Evolutionary conservation across 2,329 filamentous ascomycete species (phyloP).

Genomic region (Aspergillus ochraceoroseus): DNA sequence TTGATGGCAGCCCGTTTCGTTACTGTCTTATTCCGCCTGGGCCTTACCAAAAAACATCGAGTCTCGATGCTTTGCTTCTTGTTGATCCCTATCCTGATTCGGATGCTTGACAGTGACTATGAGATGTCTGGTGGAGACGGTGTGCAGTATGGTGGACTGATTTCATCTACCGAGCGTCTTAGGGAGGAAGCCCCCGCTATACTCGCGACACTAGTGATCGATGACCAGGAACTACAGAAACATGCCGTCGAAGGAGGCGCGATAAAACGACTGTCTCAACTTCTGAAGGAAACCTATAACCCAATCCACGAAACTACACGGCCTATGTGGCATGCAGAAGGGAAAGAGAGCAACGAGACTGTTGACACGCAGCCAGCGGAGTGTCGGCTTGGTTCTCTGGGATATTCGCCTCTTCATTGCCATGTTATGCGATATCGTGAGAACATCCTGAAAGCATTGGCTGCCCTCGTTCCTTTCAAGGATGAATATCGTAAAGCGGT

Average conservation of each 20-base stretch:
- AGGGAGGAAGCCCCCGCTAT: constrained; percentile 69
- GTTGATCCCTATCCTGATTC: constrained; percentile 64
- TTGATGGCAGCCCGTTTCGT: constrained; percentile 66
- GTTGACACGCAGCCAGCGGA: constrained; percentile 30
- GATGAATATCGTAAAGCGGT: constrained; percentile 79
- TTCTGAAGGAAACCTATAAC: constrained; percentile 64
- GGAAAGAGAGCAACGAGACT: constrained; percentile 21
- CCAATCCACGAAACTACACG: constrained; percentile 47
- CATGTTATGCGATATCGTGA: constrained; percentile 75
- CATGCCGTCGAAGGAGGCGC: constrained; percentile 68
- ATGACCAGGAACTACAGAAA: constrained; percentile 73
- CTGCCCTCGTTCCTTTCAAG: constrained; percentile 73
- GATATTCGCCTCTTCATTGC: constrained; percentile 56
- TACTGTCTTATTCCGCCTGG: constrained; percentile 63
- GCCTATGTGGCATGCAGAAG: constrained; percentile 53
- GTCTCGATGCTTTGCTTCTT: constrained; percentile 62
- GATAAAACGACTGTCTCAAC: constrained; percentile 57
- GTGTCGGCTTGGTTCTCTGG: constrained; percentile 55
- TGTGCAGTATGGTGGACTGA: constrained; percentile 35
- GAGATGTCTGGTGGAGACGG: constrained; percentile 39
- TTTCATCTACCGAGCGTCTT: constrained; percentile 49
- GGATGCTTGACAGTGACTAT: constrained; percentile 57
- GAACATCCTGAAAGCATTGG: constrained; percentile 69
- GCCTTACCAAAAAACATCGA: constrained; percentile 59
- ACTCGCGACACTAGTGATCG: constrained; percentile 71